These are phyloP conservation scores for Penicillium coprophilum DNA, from an alignment of 495 filamentous ascomycete species.

Conservation along the genomic window DNA sequence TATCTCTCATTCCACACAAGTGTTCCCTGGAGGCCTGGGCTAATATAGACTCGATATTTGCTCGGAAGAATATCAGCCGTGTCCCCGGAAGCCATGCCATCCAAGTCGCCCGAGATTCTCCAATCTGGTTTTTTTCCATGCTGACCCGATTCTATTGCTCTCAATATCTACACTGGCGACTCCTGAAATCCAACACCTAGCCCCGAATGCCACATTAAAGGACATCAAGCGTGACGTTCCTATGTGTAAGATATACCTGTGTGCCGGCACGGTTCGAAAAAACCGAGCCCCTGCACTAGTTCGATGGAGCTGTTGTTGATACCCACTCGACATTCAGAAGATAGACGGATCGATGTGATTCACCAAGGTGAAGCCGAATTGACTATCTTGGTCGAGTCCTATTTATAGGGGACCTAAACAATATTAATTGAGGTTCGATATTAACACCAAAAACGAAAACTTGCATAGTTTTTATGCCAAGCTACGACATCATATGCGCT, in stretches of 20 bases:
- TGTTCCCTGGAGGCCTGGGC: background rate
- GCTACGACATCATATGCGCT: slow-evolving; percentile 54
- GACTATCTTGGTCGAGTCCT: slow-evolving; percentile 53
- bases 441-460: background rate
- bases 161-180: slow-evolving; percentile 25
- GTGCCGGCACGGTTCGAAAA: slow-evolving; percentile 41
- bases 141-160: background rate
- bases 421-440: slow-evolving; percentile 4
- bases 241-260: slow-evolving; percentile 40
- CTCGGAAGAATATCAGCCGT: background rate
- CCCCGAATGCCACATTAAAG: slow-evolving; percentile 36
- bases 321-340: slow-evolving; percentile 38
- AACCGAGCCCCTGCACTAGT: slow-evolving; percentile 26
- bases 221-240: slow-evolving; percentile 26
- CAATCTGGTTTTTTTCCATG: background rate
- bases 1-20: background rate
- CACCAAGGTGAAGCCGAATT: slow-evolving; percentile 50
- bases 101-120: too few relatives aligned
- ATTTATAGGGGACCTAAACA: slow-evolving; percentile 46
- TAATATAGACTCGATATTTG: background rate
- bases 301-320: slow-evolving; percentile 32
- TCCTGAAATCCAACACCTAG: slow-evolving; percentile 27
- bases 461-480: slow-evolving; percentile 53
- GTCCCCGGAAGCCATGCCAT: background rate
- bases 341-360: slow-evolving; percentile 55